Evolutionary conservation across 2,329 filamentous ascomycete genomes (phyloP).

Genomic region (Aspergillus puulaauensis): DNA sequence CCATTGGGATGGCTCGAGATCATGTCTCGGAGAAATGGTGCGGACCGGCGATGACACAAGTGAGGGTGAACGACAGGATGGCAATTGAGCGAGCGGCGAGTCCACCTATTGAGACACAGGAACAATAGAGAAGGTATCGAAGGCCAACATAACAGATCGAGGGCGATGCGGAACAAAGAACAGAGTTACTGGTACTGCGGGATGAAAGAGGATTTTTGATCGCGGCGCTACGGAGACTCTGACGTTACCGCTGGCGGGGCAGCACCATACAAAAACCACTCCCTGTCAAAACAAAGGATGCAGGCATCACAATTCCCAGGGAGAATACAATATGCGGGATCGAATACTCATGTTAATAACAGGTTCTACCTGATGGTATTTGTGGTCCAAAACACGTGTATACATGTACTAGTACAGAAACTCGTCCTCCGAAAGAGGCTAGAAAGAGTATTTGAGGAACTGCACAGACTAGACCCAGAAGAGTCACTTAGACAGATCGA

Average conservation of each 20-base stretch:
- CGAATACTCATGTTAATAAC: background rate
- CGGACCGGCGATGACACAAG: slow-evolving; percentile 3
- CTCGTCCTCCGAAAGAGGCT: slow-evolving; percentile 1
- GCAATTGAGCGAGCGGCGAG: slow-evolving; percentile 16
- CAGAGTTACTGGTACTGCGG: slow-evolving; percentile 7
- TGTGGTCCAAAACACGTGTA: slow-evolving; percentile 9
- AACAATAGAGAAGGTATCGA: slow-evolving; percentile 3
- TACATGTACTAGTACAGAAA: slow-evolving; percentile 23
- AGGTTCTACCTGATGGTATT: slow-evolving; percentile 13
- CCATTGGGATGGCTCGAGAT: slow-evolving; percentile 37
- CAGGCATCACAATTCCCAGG: background rate
- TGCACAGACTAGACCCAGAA: background rate
- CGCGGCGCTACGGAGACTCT: slow-evolving; percentile 22
- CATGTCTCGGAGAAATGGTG: slow-evolving; percentile 30
- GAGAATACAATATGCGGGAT: background rate
- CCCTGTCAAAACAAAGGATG: slow-evolving; percentile 6
- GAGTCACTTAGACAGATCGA: background rate
- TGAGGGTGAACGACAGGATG: background rate
- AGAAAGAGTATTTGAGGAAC: background rate
- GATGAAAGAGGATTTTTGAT: slow-evolving; percentile 15
- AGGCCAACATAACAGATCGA: slow-evolving; percentile 5
- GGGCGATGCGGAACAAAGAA: slow-evolving; percentile 4
- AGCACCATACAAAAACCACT: slow-evolving; percentile 3
- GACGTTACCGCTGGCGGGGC: slow-evolving; percentile 27
- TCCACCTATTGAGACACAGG: background rate